These are phyloP conservation scores for Jimgerdemannia lactiflua DNA, from an alignment of 192 early-diverging fungal species.

Conservation along the genomic window DNA sequence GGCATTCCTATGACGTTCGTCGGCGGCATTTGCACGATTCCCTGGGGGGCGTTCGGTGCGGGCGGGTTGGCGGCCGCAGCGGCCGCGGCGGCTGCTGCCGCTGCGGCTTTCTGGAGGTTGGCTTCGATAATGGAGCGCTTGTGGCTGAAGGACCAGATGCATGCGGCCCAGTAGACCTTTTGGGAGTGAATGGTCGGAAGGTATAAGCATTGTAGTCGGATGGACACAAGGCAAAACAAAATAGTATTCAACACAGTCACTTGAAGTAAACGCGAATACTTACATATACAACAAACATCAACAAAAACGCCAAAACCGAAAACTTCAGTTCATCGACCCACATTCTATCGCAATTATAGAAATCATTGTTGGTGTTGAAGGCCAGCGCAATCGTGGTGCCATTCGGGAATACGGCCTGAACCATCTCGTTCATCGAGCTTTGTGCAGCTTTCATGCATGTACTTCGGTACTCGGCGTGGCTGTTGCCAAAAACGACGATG, in stretches of 20 bases:
- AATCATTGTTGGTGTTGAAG: conserved; percentile 19
- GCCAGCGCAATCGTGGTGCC: conserved; percentile 9
- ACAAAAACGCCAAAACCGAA: conserved; percentile 13
- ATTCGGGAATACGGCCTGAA: conserved; percentile 12
- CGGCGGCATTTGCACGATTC: neutral
- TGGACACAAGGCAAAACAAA: neutral
- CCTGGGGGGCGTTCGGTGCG: neutral
- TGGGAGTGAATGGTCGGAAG: neutral
- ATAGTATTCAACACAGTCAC: neutral
- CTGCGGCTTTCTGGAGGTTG: neutral
- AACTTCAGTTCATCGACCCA: conserved; percentile 35
- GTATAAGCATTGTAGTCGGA: neutral
- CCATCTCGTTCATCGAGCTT: neutral
- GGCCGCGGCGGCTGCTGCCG: neutral
- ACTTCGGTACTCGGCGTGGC: conserved; percentile 8
- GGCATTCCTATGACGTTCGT: too few species aligned
- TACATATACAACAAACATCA: conserved; percentile 26
- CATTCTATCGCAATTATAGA: conserved; percentile 26
- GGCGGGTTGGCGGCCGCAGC: neutral
- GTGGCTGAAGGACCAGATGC: conserved; percentile 24
- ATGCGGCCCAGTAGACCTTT: conserved; percentile 24
- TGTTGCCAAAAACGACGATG: conserved; percentile 26
- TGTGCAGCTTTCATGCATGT: conserved; percentile 18
- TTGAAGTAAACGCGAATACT: neutral
- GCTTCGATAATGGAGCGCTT: conserved; percentile 1